phyloP scores from a whole-genome alignment of 176 grass and related monocot species.

The Hordeum vulgare region DNA sequence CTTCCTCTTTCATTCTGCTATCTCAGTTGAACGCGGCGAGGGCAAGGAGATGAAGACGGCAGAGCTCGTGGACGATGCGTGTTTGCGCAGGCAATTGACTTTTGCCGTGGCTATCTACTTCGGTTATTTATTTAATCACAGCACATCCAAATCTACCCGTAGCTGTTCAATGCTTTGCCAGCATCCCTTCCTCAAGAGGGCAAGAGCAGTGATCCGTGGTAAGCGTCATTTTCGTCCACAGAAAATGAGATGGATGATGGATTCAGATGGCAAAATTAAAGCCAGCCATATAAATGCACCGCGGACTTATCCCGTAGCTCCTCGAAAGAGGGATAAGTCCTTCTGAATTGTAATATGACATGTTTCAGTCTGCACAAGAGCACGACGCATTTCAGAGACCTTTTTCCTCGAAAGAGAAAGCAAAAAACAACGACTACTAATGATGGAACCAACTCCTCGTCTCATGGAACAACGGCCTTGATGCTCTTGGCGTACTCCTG shows the following conservation, averaged over 20 bases:
- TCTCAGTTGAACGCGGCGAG: not conserved
- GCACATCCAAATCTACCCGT: not conserved
- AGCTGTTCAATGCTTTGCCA: too few species aligned
- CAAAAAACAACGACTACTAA: not conserved
- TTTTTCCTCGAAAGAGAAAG: not conserved
- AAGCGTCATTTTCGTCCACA: not conserved
- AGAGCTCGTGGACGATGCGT: not conserved
- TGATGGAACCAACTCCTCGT: not conserved
- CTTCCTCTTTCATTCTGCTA: not conserved
- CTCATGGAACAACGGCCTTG: slow-evolving; percentile 67
- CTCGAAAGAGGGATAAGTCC: too few species aligned
- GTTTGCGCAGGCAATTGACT: slow-evolving; percentile 20
- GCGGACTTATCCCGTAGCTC: slow-evolving; percentile 12
- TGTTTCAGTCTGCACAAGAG: not conserved
- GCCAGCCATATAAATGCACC: not conserved
- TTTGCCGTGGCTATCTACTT: not conserved
- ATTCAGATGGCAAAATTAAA: not conserved
- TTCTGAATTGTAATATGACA: slow-evolving; percentile 3
- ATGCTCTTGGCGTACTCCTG: slow-evolving; percentile 61
- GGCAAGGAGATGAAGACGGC: not conserved
- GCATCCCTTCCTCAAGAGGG: not conserved
- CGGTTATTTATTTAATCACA: not conserved
- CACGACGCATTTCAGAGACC: not conserved
- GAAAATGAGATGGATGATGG: not conserved
- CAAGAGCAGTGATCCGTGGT: not conserved